Conservation (phyloP, 257 asterid genomes). For the Ocimum tenuiflorum region DNA sequence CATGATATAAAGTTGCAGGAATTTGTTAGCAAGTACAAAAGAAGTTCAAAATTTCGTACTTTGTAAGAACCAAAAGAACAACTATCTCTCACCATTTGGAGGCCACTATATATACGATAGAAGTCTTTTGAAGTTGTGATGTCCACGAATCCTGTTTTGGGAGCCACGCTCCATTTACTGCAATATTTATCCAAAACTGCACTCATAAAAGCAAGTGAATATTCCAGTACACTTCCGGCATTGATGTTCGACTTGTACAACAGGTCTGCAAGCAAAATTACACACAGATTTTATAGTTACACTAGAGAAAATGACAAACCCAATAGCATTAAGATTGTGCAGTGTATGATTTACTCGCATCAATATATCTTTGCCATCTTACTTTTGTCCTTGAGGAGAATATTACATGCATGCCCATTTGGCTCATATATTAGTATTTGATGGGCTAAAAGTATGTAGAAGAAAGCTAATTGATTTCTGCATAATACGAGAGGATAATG, state of each 20-base stretch:
- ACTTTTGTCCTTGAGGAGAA: too few relatives aligned
- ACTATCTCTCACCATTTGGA: conserved; percentile 61
- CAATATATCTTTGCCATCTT: too few relatives aligned
- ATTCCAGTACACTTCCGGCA: conserved; percentile 96
- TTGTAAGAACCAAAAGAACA: neutral
- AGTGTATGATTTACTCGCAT: too few relatives aligned
- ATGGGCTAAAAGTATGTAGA: too few relatives aligned
- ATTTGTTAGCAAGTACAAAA: neutral
- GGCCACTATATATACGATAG: conserved; percentile 86
- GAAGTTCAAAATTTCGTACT: neutral
- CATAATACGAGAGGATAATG: too few relatives aligned
- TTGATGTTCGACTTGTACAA: conserved; percentile 82
- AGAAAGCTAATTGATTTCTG: too few relatives aligned
- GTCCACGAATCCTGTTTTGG: conserved; percentile 90
- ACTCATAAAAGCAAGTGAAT: conserved; percentile 93
- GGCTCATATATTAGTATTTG: too few relatives aligned
- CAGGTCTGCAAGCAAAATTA: conserved; percentile 50
- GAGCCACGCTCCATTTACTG: conserved; percentile 84
- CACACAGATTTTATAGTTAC: neutral
- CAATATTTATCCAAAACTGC: conserved; percentile 95
- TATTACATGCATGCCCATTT: too few relatives aligned
- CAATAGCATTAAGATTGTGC: too few relatives aligned
- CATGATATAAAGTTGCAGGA: neutral
- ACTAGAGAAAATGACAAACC: too few relatives aligned
- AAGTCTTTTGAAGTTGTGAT: conserved; percentile 95